These are phyloP conservation scores for Pestalotiopsis sp. DNA, from an alignment of 2,329 filamentous ascomycete species.

Conservation along the genomic window DNA sequence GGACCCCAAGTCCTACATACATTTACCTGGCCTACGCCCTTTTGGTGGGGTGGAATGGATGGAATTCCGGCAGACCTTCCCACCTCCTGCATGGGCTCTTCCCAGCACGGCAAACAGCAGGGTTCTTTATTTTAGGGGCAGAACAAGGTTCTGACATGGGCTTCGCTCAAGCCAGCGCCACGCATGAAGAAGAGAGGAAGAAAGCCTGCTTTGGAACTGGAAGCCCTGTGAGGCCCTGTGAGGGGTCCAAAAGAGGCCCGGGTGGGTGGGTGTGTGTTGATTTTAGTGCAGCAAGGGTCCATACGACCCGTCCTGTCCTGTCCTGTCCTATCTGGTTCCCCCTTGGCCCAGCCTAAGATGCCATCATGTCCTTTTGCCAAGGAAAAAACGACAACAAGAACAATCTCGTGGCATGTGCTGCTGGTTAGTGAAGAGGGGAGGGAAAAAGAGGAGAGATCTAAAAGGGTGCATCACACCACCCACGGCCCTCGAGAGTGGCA, in stretches of 20 bases:
- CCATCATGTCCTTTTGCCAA: not conserved
- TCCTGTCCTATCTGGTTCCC: not conserved
- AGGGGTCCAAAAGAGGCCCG: not conserved
- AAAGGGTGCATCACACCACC: no score
- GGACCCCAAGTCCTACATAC: not conserved
- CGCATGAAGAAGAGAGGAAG: not conserved
- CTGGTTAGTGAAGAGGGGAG: not conserved
- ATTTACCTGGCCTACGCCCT: no score
- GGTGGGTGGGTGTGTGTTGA: not conserved
- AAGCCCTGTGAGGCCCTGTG: not conserved
- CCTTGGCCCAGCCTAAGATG: not conserved
- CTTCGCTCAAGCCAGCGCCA: constrained; percentile 1
- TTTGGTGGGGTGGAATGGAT: not conserved
- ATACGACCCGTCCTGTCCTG: not conserved
- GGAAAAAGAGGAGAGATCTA: no score
- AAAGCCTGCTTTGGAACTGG: not conserved
- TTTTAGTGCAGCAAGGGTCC: not conserved
- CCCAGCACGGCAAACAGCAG: not conserved
- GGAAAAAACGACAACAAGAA: not conserved
- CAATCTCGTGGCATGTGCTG: not conserved
- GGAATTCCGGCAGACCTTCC: not conserved
- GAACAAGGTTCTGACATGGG: constrained; percentile 11
- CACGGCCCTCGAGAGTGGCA: no score
- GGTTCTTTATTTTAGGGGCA: constrained; percentile 1
- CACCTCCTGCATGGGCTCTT: not conserved